Conservation (phyloP, 768 basidiomycete species). For the Omphalotus guepiniiformis region DNA sequence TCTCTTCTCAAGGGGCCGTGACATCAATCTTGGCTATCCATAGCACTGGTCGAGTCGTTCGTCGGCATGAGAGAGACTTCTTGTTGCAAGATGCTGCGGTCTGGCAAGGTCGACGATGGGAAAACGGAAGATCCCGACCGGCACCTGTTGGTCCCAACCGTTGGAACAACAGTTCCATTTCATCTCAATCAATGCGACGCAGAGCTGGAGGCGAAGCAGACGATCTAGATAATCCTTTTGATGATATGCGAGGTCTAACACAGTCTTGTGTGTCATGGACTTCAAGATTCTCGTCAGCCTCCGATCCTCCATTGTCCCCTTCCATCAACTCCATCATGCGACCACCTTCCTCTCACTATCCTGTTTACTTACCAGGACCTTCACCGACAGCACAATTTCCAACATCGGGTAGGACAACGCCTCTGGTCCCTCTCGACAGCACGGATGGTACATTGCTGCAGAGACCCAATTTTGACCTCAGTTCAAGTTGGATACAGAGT, state of each 20-base stretch:
- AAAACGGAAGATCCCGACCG: neutral
- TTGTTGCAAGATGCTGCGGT: conserved; percentile 43
- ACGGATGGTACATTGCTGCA: conserved; percentile 19
- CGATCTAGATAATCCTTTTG: conserved; percentile 26
- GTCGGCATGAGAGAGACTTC: conserved; percentile 56
- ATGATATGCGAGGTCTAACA: conserved; percentile 23
- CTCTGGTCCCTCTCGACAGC: conserved; percentile 22
- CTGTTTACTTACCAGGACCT: conserved; percentile 7
- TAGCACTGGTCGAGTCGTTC: conserved; percentile 55
- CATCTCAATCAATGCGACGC: conserved; percentile 8
- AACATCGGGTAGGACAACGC: conserved; percentile 26
- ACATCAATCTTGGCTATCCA: conserved; percentile 54
- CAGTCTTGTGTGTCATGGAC: conserved; percentile 9
- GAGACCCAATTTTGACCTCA: conserved; percentile 23
- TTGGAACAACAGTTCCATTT: neutral
- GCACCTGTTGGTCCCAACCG: neutral
- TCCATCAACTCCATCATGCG: neutral
- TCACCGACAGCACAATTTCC: conserved; percentile 20
- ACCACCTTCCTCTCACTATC: conserved; percentile 9
- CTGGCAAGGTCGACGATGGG: conserved; percentile 1
- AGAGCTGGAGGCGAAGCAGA: conserved; percentile 11
- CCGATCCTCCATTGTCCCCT: neutral
- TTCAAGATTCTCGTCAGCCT: conserved; percentile 1
- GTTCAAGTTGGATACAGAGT: no score
- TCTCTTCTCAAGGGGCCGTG: conserved; percentile 40